These are phyloP conservation scores for Chrysoporthe cubensis DNA, from an alignment of 2,329 filamentous ascomycete genomes.

Conservation along the genomic window DNA sequence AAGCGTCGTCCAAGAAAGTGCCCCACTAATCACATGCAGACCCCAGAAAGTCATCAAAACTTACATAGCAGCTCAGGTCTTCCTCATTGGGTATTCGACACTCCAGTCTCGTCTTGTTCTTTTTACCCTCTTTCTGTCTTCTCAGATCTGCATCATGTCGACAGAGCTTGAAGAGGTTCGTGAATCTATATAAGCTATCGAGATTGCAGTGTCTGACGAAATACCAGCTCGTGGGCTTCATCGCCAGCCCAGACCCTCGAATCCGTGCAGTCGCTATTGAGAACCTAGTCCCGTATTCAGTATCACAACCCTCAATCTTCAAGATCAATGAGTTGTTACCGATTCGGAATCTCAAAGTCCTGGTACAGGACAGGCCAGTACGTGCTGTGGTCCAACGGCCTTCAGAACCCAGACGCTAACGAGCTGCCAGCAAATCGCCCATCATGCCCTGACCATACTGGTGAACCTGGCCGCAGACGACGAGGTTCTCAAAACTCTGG, in stretches of 20 bases:
- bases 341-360: constrained; percentile 82
- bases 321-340: constrained; percentile 79
- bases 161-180: constrained; percentile 76
- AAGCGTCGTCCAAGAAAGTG: neutral
- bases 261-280: constrained; percentile 85
- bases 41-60: neutral
- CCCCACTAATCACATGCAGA: constrained; percentile 26
- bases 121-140: constrained; percentile 17
- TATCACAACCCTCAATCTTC: constrained; percentile 76
- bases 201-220: constrained; percentile 13
- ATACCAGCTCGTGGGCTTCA: constrained; percentile 82
- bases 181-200: constrained; percentile 4
- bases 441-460: constrained; percentile 88
- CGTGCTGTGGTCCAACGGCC: constrained; percentile 34
- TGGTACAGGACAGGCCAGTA: constrained; percentile 83
- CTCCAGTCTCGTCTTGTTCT: constrained; percentile 25
- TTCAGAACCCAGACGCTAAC: constrained; percentile 13
- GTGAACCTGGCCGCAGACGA: constrained; percentile 81
- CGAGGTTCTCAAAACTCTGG: constrained; percentile 74
- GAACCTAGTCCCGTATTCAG: constrained; percentile 82
- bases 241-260: constrained; percentile 88
- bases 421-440: constrained; percentile 73
- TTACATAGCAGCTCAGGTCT: neutral
- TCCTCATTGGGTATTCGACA: neutral
- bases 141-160: constrained; percentile 58